Evolutionary conservation across 495 filamentous ascomycete species (phyloP), one percentile per base, ranked within the genome.

Genomic region (Podospora australis): DNA sequence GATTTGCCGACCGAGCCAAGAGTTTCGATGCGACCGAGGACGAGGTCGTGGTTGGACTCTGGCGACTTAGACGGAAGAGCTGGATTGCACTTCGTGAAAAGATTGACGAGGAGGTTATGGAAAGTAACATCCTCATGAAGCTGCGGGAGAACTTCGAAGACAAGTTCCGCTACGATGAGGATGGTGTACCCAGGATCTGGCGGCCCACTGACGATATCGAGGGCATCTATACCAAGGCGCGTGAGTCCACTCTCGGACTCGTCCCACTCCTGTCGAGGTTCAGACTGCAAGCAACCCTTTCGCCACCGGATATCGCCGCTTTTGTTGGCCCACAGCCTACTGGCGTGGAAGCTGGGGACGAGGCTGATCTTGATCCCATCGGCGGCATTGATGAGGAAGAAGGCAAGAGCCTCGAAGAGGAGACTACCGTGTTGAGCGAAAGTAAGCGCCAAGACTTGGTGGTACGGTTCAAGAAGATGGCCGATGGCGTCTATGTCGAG

Each of bases 61-160:
- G 92, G 92, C 76, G 90, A 44, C 69, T 98, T 32, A 80, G 91
- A 48, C 79, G 90, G 49, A 96, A 96, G 71, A 90, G 86, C 26
- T 98, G 94, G 94, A 86, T 82, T 21, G 91, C 90, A 6, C 70
- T 98, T 46, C 78, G 85, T 24, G 82, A 86, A 35, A 95, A 87
- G 70, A 87, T 98, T 55, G 94, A 96, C 17, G 92, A 98, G 63
- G 92, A 98, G 65, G 88, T 97, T 65, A 91, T 90, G 78, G 92
- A 97, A 67, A 90, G 91, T 48, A 98, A 97, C 62, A 78, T 98
- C 44, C 70, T 98, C 6, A 77, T 98, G 49, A 98, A 98, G 67
- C 78, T 98, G 23, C 83, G 92, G 6, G 92, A 98, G 69, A 97
- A 96, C 67, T 98, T 98, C 54, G 92, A 98, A 59, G 92, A 98